Evolutionary conservation across 1,139 yeast species (phyloP), one percentile per base, ranked within the genome.

Genomic region (Wickerhamomyces sp.): DNA sequence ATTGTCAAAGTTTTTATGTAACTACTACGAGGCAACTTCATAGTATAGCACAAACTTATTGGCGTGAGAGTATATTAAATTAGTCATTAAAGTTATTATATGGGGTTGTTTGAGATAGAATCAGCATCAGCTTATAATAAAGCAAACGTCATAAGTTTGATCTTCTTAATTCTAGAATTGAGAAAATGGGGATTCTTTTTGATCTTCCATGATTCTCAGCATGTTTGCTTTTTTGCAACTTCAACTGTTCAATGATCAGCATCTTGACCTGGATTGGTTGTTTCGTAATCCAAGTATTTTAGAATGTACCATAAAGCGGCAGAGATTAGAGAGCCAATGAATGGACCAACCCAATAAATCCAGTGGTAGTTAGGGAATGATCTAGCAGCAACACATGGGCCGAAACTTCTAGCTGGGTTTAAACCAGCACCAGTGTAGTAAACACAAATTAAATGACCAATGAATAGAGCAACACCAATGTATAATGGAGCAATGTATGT

Each of bases 271-370:
- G 87, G 86, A 71, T 81, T 81, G 66, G 81, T 73, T 52, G 87
- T 79, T 67, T 80, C 81, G 68, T 84, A 85, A 60, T 83, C 74
- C 62, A 86, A 72, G 59, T 77, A 58, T 67, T 80, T 83, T 69
- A 88, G 71, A 45, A 79, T 54, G 64, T 81, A 76, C 83, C 87
- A 86, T 57, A 86, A 72, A 52, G 74, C 78, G 55, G 76, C 79
- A 34, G 95, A 84, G 57, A 87, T 64, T 45, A 73, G 53, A 7
- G 93, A 69, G 54, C 95, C 96, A 50, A 85, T 61, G 46, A 81
- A 58, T 51, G 95, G 95, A 48, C 95, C 95, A 47, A 89, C 78
- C 94, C 95, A 87, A 75, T 89, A 89, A 55, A 89, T 87, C 95
- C 95, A 89, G 73, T 81, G 90, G 69, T 89, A 88, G 60, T 63